phyloP scores from a whole-genome alignment of 495 filamentous ascomycete species.

The Annulohypoxylon maeteangense region DNA sequence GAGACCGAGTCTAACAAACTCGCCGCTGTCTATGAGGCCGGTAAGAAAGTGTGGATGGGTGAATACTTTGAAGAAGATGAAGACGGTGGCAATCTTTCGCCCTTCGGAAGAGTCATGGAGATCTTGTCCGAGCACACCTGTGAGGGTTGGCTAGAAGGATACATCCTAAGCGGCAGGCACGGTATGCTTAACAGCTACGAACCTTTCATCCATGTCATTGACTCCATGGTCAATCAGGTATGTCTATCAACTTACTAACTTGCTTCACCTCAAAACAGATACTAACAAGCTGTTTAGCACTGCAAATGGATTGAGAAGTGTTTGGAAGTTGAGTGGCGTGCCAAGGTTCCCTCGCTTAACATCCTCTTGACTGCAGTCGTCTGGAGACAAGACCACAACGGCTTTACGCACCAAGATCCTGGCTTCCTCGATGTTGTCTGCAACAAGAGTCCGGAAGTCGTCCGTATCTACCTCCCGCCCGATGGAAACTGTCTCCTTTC shows the following conservation, averaged over 20 bases:
- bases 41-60: slow-evolving; percentile 80
- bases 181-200: slow-evolving; percentile 81
- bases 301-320: slow-evolving; percentile 85
- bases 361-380: slow-evolving; percentile 79
- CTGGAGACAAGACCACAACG: slow-evolving; percentile 83
- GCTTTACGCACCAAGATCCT: slow-evolving; percentile 81
- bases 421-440: slow-evolving; percentile 79
- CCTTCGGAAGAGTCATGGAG: slow-evolving; percentile 76
- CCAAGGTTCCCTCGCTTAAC: slow-evolving; percentile 74
- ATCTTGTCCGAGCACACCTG: slow-evolving; percentile 80
- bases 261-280: background rate
- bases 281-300: slow-evolving; percentile 57
- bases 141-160: slow-evolving; percentile 82
- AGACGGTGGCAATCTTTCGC: slow-evolving; percentile 73
- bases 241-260: slow-evolving; percentile 1
- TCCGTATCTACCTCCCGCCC: slow-evolving; percentile 79
- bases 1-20: slow-evolving; percentile 84
- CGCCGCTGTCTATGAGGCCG: slow-evolving; percentile 70
- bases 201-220: slow-evolving; percentile 81
- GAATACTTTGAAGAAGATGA: slow-evolving; percentile 77
- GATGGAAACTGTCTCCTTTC: slow-evolving; percentile 78
- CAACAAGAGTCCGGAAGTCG: slow-evolving; percentile 79
- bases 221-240: slow-evolving; percentile 78
- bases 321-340: slow-evolving; percentile 75
- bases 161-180: slow-evolving; percentile 74